A percentile compares a stretch with the other conserved stretches of the same genome.
Conservation (phyloP, 495 filamentous ascomycete genomes). For the Parathielavia appendiculata region DNA sequence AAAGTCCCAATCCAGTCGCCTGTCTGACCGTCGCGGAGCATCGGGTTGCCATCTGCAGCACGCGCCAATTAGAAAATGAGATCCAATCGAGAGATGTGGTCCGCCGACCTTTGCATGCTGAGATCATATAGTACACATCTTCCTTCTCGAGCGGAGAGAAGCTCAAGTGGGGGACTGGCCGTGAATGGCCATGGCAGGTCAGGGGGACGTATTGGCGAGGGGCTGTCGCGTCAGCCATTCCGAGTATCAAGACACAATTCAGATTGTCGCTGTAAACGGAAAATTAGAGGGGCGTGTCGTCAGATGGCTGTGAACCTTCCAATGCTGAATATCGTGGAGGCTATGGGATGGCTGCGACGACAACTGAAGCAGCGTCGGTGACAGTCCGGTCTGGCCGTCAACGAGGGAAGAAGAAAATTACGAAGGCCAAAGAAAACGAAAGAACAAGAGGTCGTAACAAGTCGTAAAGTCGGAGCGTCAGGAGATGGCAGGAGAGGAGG, state of each 20-base stretch:
- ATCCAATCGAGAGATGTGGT: background rate
- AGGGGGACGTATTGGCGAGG: conserved; percentile 67
- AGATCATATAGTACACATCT: conserved; percentile 88
- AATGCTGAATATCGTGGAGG: background rate
- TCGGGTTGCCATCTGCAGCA: conserved; percentile 82
- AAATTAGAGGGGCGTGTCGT: background rate
- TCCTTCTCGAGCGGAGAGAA: conserved; percentile 82
- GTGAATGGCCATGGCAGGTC: conserved; percentile 95
- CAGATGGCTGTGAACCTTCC: background rate
- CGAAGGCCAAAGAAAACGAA: conserved; percentile 3
- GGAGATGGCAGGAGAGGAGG: background rate
- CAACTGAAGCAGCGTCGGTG: background rate
- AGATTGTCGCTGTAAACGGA: background rate
- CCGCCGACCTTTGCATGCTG: conserved; percentile 87
- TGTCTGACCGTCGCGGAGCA: conserved; percentile 94
- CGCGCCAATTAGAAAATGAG: conserved; percentile 9
- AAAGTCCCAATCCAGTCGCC: conserved; percentile 99
- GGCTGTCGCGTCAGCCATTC: conserved; percentile 42
- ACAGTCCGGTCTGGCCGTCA: background rate
- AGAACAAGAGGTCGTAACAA: conserved; percentile 4
- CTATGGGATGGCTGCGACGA: background rate
- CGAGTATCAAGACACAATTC: background rate
- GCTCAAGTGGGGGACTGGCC: conserved; percentile 89
- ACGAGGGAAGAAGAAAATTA: background rate
- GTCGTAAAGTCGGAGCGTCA: conserved; percentile 5